Evolutionary conservation across 306 rosid species (phyloP).

Genomic region (Trifolium pratense): DNA sequence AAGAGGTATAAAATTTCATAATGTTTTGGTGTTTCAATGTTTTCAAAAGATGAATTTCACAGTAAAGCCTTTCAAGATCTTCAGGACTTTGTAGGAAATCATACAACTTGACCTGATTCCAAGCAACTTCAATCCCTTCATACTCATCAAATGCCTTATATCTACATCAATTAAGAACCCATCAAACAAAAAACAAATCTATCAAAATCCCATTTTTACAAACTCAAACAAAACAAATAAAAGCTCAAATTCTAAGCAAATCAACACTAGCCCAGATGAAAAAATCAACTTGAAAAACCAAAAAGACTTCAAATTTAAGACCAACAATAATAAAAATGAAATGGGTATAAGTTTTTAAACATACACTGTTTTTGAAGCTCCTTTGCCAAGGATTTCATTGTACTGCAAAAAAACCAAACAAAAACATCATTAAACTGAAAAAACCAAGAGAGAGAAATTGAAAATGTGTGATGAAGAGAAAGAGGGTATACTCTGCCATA

Average conservation of each 20-base stretch:
- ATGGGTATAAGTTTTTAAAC: conserved; percentile 9
- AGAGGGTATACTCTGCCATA: conserved; percentile 80
- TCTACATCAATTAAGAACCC: conserved; percentile 52
- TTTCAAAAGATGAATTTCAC: conserved; percentile 93
- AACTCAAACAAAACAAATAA: conserved; percentile 28
- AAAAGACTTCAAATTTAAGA: conserved; percentile 25
- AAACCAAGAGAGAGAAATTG: background rate
- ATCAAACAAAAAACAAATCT: conserved; percentile 13
- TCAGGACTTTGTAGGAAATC: conserved; percentile 95
- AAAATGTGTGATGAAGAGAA: conserved; percentile 31
- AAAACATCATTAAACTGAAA: conserved; percentile 40
- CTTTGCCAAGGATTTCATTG: conserved; percentile 96
- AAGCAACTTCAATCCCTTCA: conserved; percentile 99
- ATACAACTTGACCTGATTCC: conserved; percentile 95
- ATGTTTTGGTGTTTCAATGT: conserved; percentile 88
- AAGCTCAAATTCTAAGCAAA: conserved; percentile 46
- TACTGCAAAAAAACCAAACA: conserved; percentile 64
- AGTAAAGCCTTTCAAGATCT: conserved; percentile 96
- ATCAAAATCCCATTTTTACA: conserved; percentile 39
- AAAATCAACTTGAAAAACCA: conserved; percentile 22
- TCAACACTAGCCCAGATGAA: conserved; percentile 33
- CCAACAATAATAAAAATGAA: conserved; percentile 12
- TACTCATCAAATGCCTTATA: conserved; percentile 97
- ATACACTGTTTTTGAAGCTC: conserved; percentile 98
- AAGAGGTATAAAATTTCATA: conserved; percentile 90